Evolutionary conservation across 2,329 filamentous ascomycete genomes (phyloP).

Genomic region (Mycosphaerella arachidis): DNA sequence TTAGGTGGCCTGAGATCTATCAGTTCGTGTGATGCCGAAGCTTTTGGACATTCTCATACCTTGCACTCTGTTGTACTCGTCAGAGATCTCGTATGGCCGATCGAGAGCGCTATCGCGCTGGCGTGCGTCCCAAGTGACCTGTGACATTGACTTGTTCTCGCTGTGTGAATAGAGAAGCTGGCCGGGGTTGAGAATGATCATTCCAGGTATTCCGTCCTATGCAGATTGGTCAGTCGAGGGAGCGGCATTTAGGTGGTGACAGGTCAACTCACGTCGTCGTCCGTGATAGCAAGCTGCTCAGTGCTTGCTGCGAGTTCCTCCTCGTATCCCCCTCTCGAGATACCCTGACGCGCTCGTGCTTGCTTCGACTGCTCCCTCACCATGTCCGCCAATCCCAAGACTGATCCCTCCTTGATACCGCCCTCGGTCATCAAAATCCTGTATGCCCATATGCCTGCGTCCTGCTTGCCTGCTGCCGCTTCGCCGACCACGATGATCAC

Average conservation of each 20-base stretch:
- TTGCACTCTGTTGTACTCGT: constrained; percentile 56
- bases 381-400: constrained; percentile 58
- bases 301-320: not conserved
- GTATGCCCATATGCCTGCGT: constrained; percentile 71
- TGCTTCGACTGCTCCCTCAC: constrained; percentile 27
- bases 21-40: not conserved
- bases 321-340: not conserved
- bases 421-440: constrained; percentile 60
- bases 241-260: not conserved
- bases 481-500: constrained; percentile 74
- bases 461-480: constrained; percentile 58
- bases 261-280: constrained; percentile 1
- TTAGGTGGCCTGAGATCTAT: constrained; percentile 47
- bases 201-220: constrained; percentile 45
- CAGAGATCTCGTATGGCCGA: constrained; percentile 48
- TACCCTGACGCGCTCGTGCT: not conserved
- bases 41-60: constrained; percentile 4
- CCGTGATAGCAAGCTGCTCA: not conserved
- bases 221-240: not conserved
- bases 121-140: constrained; percentile 52
- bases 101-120: constrained; percentile 60
- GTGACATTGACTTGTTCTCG: constrained; percentile 56
- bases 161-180: constrained; percentile 73
- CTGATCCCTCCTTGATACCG: constrained; percentile 66
- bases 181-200: constrained; percentile 74